Percentiles rank a stretch among this genome's conserved stretches.
Evolutionary conservation across 495 filamentous ascomycete species (phyloP).

Genomic region (Tuber melanosporum): DNA sequence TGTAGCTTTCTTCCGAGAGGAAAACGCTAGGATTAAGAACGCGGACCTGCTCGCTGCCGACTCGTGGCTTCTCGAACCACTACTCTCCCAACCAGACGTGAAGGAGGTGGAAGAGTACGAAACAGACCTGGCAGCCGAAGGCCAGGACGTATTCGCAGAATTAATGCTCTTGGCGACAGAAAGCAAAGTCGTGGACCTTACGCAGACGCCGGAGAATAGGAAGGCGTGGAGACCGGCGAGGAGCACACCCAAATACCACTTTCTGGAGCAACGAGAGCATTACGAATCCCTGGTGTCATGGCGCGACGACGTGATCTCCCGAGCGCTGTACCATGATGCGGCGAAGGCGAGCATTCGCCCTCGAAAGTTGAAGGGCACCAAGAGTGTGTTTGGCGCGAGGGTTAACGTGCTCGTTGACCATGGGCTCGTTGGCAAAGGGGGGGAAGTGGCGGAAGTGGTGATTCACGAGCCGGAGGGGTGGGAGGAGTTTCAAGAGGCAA

Average conservation of each 20-base stretch:
- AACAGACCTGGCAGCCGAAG: conserved; percentile 58
- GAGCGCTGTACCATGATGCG: conserved; percentile 47
- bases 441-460: conserved; percentile 36
- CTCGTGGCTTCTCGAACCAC: conserved; percentile 61
- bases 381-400: conserved; percentile 46
- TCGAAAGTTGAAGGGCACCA: conserved; percentile 44
- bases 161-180: conserved; percentile 61
- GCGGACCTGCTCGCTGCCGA: conserved; percentile 56
- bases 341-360: conserved; percentile 45
- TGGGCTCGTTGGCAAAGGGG: conserved; percentile 42
- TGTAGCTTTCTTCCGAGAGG: conserved; percentile 70
- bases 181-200: conserved; percentile 54
- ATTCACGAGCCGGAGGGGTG: conserved; percentile 44
- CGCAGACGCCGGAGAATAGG: conserved; percentile 49
- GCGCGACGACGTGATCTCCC: conserved; percentile 51
- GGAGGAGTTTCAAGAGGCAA: conserved; percentile 41
- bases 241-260: conserved; percentile 53
- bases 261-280: conserved; percentile 56
- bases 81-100: conserved; percentile 50
- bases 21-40: conserved; percentile 61
- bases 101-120: conserved; percentile 52
- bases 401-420: conserved; percentile 47
- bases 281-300: conserved; percentile 58
- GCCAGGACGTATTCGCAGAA: conserved; percentile 62
- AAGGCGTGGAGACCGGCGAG: conserved; percentile 57